A percentile compares a stretch with the other conserved stretches of the same genome.
Evolutionary conservation across 2,329 filamentous ascomycete genomes (phyloP).

Genomic region (Curvularia sp.): DNA sequence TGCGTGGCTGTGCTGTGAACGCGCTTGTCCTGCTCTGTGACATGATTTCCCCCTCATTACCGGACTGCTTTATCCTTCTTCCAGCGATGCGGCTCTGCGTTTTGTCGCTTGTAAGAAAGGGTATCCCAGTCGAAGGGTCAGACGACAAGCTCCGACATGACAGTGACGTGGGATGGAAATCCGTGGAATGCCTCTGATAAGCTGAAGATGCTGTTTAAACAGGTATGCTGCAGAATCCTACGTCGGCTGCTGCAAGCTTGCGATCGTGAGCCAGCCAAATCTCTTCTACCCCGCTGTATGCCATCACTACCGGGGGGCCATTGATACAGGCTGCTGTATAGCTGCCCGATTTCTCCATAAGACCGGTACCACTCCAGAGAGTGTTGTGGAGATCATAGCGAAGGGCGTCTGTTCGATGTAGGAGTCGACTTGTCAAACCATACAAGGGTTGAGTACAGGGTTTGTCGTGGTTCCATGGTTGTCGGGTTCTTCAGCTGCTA

Average conservation of each 20-base stretch:
- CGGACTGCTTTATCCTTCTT: conserved; percentile 37
- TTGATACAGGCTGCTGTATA: conserved; percentile 15
- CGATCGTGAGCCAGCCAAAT: conserved; percentile 27
- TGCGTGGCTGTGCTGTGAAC: conserved; percentile 19
- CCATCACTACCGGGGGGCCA: conserved; percentile 20
- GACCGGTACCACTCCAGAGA: neutral
- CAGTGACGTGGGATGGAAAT: conserved; percentile 20
- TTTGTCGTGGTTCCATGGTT: neutral
- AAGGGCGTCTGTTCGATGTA: neutral
- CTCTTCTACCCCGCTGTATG: conserved; percentile 40
- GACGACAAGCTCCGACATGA: conserved; percentile 31
- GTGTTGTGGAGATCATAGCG: neutral
- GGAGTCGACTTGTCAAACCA: neutral
- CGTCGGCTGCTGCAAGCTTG: conserved; percentile 34
- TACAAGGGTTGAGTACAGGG: neutral
- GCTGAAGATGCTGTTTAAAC: conserved; percentile 27
- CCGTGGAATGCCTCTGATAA: conserved; percentile 42
- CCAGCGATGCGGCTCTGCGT: conserved; percentile 44
- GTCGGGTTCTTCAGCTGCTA: conserved; percentile 19
- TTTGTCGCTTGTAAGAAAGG: conserved; percentile 6
- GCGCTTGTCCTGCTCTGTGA: conserved; percentile 17
- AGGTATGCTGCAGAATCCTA: conserved; percentile 35
- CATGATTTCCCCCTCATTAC: conserved; percentile 17
- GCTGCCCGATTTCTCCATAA: conserved; percentile 3
- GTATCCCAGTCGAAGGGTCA: conserved; percentile 32